Evolutionary conservation across 306 rosid species (phyloP), one percentile per base, ranked within the genome.

Genomic region (Astragalus membranaceus): DNA sequence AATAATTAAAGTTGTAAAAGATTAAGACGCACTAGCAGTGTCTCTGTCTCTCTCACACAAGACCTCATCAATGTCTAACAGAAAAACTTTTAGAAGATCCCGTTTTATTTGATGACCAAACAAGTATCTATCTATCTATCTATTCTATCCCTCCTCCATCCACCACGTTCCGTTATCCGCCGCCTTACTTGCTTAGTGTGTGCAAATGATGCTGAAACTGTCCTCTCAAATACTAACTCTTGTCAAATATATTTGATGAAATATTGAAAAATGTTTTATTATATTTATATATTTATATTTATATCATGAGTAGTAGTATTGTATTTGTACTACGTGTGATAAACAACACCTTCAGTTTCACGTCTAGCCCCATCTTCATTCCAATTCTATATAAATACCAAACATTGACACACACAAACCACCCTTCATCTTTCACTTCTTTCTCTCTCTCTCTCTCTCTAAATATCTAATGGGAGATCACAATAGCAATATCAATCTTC

Each of bases 401-500:
- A 66, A 56, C 47, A 48, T 75, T 67, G 5, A 53, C 75, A 39
- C 48, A 57, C 64, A 43, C 43, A 60, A 32, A 17, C 58, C 58
- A 70, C 56, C 77, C 39, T 71, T 56, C 6, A 12, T 57, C 26
- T 20, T 30, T 53, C 74, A 54, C 23, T 33, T 4, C 0, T 42
- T n/a, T n/a, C n/a, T 16, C 49, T 52, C 62, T 33, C 6, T 61
- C 52, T 44, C 41, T 35, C 13, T 10, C 54, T 49, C n/a, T 6
- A 29, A 26, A 6, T n/a, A 12, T 0, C 26, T 35, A 32, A 85
- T 86, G 88, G 95, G 78, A 70, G 87, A 88, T 63, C 57, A 78
- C 10, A 69, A 83, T 66, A 83, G 81, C 69, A 82, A 78, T 74
- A 86, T 88, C 46, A 87, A 87, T 78, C 85, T 94, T 35, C 99